A percentile compares a stretch with the other conserved stretches of the same genome.
Conservation (phyloP, 2,329 filamentous ascomycete genomes). For the Teratosphaeria epicoccoides region DNA sequence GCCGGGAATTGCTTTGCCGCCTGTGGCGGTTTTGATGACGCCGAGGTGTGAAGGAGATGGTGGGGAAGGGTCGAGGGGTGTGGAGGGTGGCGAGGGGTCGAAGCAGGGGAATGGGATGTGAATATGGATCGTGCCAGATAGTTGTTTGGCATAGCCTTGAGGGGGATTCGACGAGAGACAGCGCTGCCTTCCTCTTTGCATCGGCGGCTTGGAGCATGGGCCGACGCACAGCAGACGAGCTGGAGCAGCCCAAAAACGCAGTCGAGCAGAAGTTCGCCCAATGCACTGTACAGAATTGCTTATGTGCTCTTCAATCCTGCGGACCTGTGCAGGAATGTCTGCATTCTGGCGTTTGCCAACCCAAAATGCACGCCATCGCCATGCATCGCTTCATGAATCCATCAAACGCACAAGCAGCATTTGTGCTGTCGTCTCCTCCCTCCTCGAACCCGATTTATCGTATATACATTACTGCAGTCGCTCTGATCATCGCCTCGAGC, state of each 20-base stretch:
- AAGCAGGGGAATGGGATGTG: not conserved
- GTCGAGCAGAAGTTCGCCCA: no score
- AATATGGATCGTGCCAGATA: no score
- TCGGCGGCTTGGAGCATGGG: no score
- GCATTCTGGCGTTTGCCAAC: not conserved
- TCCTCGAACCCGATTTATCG: not conserved
- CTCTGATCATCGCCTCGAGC: slow-evolving; percentile 6
- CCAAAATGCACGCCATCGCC: not conserved
- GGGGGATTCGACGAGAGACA: no score
- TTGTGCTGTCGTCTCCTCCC: not conserved
- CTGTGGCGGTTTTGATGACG: not conserved
- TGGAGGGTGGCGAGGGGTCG: not conserved
- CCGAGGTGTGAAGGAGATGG: not conserved
- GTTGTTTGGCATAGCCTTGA: no score
- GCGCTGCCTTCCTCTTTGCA: no score
- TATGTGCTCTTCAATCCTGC: not conserved
- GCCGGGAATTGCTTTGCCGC: no score
- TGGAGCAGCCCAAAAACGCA: no score
- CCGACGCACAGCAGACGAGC: no score
- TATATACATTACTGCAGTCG: not conserved
- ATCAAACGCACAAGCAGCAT: not conserved
- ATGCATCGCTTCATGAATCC: not conserved
- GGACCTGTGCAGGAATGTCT: not conserved
- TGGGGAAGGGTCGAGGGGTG: not conserved
- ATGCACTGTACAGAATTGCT: no score